A percentile compares a stretch with the other conserved stretches of the same genome.
Conservation (phyloP, 2,329 filamentous ascomycete species). For the Claviceps digitariae region DNA sequence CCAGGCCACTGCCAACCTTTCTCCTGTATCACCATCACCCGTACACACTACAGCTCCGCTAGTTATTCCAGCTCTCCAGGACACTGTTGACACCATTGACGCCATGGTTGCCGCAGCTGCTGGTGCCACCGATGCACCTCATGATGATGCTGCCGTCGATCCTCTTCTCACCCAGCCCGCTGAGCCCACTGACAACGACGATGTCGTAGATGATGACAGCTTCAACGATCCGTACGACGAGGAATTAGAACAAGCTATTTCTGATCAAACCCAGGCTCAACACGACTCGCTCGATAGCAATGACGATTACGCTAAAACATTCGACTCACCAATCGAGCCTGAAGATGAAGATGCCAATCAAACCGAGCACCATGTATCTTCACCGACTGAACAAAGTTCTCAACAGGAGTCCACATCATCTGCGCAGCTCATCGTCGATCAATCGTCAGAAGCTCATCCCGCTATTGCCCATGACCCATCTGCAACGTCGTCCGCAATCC, state of each 20-base stretch:
- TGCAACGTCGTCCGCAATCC: conserved; percentile 8
- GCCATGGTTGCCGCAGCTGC: conserved; percentile 28
- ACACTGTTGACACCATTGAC: conserved; percentile 37
- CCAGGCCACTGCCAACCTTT: conserved; percentile 39
- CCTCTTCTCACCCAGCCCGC: conserved; percentile 16
- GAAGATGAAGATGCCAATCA: conserved; percentile 23
- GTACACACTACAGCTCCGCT: conserved; percentile 32
- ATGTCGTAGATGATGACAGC: conserved; percentile 32
- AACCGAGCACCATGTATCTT: conserved; percentile 29
- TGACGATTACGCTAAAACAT: conserved; percentile 38
- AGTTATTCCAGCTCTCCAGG: conserved; percentile 36
- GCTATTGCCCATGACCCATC: conserved; percentile 20
- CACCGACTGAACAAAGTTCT: conserved; percentile 26
- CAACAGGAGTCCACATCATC: conserved; percentile 26
- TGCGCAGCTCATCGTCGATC: conserved; percentile 22
- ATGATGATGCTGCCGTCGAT: conserved; percentile 18
- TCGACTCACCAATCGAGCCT: conserved; percentile 32
- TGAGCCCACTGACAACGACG: conserved; percentile 22
- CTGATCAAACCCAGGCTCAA: conserved; percentile 12
- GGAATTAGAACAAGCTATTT: conserved; percentile 16
- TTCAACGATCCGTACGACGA: conserved; percentile 34
- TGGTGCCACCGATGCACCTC: conserved; percentile 12
- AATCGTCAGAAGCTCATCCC: conserved; percentile 17
- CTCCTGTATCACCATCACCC: conserved; percentile 36
- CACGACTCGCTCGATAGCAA: conserved; percentile 21